Evolutionary conservation across 768 basidiomycete genomes (phyloP), one percentile per base, ranked within the genome.

Genomic region (Fistulinella prunicolor): DNA sequence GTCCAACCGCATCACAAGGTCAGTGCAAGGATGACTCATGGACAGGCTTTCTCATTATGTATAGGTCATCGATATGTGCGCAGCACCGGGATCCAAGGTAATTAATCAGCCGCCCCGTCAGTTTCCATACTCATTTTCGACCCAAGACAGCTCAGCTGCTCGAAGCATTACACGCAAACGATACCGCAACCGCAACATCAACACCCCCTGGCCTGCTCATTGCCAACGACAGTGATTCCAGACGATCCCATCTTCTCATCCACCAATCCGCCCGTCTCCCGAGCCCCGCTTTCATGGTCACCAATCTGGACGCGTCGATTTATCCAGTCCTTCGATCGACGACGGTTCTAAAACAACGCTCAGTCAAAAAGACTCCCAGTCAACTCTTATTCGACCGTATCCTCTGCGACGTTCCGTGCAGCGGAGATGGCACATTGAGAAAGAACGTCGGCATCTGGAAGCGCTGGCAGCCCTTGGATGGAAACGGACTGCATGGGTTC

Each of bases 371-470:
- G 26, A 69, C 66, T 21, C 62, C 74, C 19, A 70, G 72, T 38
- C 75, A 79, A 24, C 72, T 99, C 42, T 67, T 85, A 48, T 99
- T 96, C 59, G 95, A 98, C 65, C 76, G 95, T 26, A 95, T 99
- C 49, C 69, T 99, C 28, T 94, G 93, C 42, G 96, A 98, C 64
- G 96, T 99, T 9, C 96, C 96, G 9, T 99, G 96, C 63, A 94
- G 90, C 58, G 96, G 96, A 4, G 96, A 99, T 64, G 96, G 95
- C 0, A 99, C 96, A 1, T 67, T 97, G 47, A 72, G 96, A 53
- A 99, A 99, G 75, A 99, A 99, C 63, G 65, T 89, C 13, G 89
- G 85, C 1, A 96, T 99, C 34, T 99, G 96, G 96, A 89, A 86
- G 63, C 76, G 77, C 35, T 99, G 95, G 95, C 81, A 81, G 37